Evolutionary conservation across 768 basidiomycete species (phyloP).

Genomic region (Russula lepida): DNA sequence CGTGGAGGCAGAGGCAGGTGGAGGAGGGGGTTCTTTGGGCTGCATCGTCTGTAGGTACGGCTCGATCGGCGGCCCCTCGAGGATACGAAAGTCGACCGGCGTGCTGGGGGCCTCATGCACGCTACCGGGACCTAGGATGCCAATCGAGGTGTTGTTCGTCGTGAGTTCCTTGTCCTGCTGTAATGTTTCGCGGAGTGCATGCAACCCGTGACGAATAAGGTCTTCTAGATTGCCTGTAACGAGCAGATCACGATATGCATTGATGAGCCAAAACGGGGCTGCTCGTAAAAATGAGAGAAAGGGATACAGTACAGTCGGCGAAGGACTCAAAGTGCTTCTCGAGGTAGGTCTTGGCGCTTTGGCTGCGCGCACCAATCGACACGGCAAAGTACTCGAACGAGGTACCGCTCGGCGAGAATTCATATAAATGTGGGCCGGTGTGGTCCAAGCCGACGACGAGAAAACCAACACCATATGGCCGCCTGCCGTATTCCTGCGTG

Average conservation of each 20-base stretch:
- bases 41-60: slow-evolving; percentile 73
- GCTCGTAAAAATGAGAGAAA: background rate
- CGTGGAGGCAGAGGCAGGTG: slow-evolving; percentile 22
- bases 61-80: slow-evolving; percentile 74
- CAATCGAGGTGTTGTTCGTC: slow-evolving; percentile 88
- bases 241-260: background rate
- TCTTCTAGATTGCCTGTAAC: slow-evolving; percentile 71
- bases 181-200: slow-evolving; percentile 91
- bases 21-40: slow-evolving; percentile 46
- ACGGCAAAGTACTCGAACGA: slow-evolving; percentile 98
- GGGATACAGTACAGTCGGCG: slow-evolving; percentile 50
- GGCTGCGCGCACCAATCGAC: slow-evolving; percentile 96
- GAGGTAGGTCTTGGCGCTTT: slow-evolving; percentile 97
- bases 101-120: slow-evolving; percentile 42
- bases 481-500: slow-evolving; percentile 94
- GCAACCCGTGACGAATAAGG: slow-evolving; percentile 86
- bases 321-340: slow-evolving; percentile 92
- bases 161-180: slow-evolving; percentile 98
- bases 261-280: background rate
- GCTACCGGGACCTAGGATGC: slow-evolving; percentile 75
- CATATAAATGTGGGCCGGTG: slow-evolving; percentile 95
- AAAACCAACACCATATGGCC: slow-evolving; percentile 98
- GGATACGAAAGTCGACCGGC: slow-evolving; percentile 65
- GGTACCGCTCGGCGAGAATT: slow-evolving; percentile 96
- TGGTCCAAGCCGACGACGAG: slow-evolving; percentile 95